These are phyloP conservation scores for Fonsecaea erecta DNA, from an alignment of 2,329 filamentous ascomycete species.

Conservation along the genomic window DNA sequence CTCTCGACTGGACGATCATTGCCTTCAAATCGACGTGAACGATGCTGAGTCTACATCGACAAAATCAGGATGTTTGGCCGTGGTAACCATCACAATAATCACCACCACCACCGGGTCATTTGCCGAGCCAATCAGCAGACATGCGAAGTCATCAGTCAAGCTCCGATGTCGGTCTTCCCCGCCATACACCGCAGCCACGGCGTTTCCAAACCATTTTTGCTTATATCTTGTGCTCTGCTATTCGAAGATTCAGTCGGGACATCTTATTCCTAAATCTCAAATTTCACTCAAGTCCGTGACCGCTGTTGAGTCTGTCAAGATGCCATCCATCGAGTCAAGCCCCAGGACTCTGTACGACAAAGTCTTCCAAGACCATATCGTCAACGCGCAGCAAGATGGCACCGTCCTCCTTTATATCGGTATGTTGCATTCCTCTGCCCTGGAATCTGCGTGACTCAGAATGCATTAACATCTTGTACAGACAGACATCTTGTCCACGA, in stretches of 20 bases:
- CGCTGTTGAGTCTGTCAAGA: constrained; percentile 52
- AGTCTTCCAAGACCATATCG: constrained; percentile 91
- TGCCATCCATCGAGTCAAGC: constrained; percentile 74
- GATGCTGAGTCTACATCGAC: background rate
- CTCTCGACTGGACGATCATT: no score
- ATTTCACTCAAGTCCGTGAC: background rate
- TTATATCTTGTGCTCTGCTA: constrained; percentile 25
- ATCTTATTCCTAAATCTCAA: background rate
- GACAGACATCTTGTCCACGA: constrained; percentile 97
- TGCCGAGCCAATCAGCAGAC: constrained; percentile 21
- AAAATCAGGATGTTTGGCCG: background rate
- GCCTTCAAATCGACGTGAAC: no score
- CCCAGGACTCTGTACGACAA: constrained; percentile 96
- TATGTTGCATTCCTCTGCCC: constrained; percentile 50
- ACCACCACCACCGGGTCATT: background rate
- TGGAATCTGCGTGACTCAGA: background rate
- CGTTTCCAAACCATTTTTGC: constrained; percentile 10
- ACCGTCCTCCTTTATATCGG: constrained; percentile 92
- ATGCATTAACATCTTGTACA: constrained; percentile 46
- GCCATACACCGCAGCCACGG: background rate
- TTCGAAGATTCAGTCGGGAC: constrained; percentile 10
- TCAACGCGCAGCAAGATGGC: constrained; percentile 93
- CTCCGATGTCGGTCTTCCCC: constrained; percentile 29
- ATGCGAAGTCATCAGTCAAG: constrained; percentile 25
- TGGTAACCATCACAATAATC: background rate